Evolutionary conservation across 192 early-diverging fungal species (phyloP).

Genomic region (Coemansia sp.): DNA sequence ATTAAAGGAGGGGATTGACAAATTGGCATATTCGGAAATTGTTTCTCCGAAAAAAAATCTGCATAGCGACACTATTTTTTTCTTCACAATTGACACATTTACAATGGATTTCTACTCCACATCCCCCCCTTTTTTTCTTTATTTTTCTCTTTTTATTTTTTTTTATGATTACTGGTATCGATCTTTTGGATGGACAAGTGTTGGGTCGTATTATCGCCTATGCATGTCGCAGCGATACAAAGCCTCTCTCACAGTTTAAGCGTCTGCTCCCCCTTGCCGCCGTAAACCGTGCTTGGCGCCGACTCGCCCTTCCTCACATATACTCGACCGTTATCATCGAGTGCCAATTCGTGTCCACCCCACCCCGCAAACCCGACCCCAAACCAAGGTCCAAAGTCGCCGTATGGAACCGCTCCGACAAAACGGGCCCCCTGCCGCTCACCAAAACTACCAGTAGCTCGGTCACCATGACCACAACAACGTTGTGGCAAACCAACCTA

Average conservation of each 20-base stretch:
- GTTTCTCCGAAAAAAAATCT: neutral
- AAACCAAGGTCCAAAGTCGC: neutral
- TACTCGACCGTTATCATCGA: slow-evolving; percentile 22
- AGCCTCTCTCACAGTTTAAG: slow-evolving; percentile 7
- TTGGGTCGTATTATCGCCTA: slow-evolving; percentile 16
- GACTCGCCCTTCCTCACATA: neutral
- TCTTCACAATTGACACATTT: neutral
- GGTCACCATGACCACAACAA: neutral
- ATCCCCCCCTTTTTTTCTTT: neutral
- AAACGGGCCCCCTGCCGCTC: neutral
- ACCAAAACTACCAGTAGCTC: neutral
- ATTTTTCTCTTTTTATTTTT: neutral
- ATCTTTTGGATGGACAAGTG: slow-evolving; percentile 14
- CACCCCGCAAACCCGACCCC: neutral
- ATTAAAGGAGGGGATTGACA: slow-evolving; percentile 13
- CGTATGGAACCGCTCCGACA: neutral
- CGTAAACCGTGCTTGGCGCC: slow-evolving; percentile 23
- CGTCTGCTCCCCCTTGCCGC: slow-evolving; percentile 12
- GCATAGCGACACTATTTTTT: neutral
- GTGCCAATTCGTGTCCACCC: neutral
- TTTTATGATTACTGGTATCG: neutral
- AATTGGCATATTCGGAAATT: slow-evolving; percentile 7
- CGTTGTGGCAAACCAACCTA: slow-evolving; percentile 19
- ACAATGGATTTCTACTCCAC: neutral
- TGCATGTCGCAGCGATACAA: neutral